A percentile compares a stretch with the other conserved stretches of the same genome.
phyloP scores from a whole-genome alignment of 345 rosid species.

The Firmiana major region DNA sequence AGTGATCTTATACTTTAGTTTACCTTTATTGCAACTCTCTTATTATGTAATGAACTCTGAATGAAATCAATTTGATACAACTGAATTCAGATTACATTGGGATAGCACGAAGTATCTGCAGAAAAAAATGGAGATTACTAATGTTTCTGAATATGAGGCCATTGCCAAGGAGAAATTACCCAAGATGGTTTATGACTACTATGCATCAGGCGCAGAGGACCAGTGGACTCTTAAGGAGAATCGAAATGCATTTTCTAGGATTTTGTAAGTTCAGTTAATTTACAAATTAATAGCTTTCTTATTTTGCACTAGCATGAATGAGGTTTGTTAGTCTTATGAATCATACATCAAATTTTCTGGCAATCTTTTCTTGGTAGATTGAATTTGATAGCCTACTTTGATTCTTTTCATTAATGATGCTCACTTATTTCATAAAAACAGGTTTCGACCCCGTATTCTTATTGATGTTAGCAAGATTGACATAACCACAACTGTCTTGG shows the following conservation, averaged over 20 bases:
- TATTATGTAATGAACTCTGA: background rate
- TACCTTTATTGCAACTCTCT: background rate
- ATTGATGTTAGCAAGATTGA: conserved; percentile 83
- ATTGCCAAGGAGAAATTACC: conserved; percentile 87
- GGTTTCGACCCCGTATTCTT: conserved; percentile 87
- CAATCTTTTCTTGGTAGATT: background rate
- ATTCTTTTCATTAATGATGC: background rate
- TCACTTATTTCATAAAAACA: conserved; percentile 20
- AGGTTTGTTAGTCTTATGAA: background rate
- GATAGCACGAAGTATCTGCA: background rate
- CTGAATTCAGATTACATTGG: background rate
- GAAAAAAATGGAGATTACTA: conserved; percentile 70
- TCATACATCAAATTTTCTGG: background rate
- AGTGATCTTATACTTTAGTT: background rate
- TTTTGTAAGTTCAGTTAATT: conserved; percentile 46
- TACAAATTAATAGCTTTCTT: background rate
- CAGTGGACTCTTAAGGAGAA: conserved; percentile 92
- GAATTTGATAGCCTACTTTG: background rate
- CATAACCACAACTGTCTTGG: conserved; percentile 62
- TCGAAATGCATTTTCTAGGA: conserved; percentile 82
- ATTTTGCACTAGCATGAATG: background rate
- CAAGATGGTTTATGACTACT: conserved; percentile 91
- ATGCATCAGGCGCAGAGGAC: conserved; percentile 95
- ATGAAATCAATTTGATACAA: background rate
- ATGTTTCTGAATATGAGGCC: conserved; percentile 77